Evolutionary conservation across 192 early-diverging fungal genomes (phyloP).

Genomic region (Coemansia sp.): DNA sequence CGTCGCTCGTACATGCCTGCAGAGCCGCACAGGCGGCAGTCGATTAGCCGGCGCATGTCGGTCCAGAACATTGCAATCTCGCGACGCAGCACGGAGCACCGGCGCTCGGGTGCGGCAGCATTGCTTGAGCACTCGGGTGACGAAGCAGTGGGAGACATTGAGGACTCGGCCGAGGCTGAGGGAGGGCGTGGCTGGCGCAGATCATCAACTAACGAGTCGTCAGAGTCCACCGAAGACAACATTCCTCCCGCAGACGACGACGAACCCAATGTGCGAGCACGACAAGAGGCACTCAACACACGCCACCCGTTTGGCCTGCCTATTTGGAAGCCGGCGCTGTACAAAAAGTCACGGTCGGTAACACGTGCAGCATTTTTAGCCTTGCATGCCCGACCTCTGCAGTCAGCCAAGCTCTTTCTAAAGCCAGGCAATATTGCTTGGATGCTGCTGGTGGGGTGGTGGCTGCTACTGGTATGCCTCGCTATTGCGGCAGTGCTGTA

Average conservation of each 20-base stretch:
- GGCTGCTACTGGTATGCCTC: conserved; percentile 69
- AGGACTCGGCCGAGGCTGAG: conserved; percentile 1
- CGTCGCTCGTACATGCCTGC: conserved; percentile 20
- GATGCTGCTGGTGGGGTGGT: conserved; percentile 88
- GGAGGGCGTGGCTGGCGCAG: conserved; percentile 11
- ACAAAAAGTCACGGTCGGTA: conserved; percentile 88
- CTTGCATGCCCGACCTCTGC: conserved; percentile 71
- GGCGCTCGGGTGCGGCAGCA: conserved; percentile 7
- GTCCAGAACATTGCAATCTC: conserved; percentile 19
- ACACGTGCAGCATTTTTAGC: conserved; percentile 75
- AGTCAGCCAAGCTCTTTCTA: conserved; percentile 62
- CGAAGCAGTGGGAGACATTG: conserved; percentile 5
- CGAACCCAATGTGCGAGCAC: conserved; percentile 45
- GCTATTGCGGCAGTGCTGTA: conserved; percentile 61
- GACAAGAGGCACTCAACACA: conserved; percentile 70
- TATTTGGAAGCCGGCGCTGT: conserved; percentile 97
- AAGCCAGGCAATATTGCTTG: conserved; percentile 87
- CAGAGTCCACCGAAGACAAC: conserved; percentile 11
- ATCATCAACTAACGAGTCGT: conserved; percentile 25
- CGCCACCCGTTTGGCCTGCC: conserved; percentile 91
- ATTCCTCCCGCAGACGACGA: conserved; percentile 41
- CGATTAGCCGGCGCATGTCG: conserved; percentile 20
- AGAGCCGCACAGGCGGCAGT: neutral
- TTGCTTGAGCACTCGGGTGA: conserved; percentile 9
- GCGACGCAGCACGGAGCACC: conserved; percentile 25